Conservation (phyloP, 1,284 basidiomycete species). For the Ceratobasidium sp. region DNA sequence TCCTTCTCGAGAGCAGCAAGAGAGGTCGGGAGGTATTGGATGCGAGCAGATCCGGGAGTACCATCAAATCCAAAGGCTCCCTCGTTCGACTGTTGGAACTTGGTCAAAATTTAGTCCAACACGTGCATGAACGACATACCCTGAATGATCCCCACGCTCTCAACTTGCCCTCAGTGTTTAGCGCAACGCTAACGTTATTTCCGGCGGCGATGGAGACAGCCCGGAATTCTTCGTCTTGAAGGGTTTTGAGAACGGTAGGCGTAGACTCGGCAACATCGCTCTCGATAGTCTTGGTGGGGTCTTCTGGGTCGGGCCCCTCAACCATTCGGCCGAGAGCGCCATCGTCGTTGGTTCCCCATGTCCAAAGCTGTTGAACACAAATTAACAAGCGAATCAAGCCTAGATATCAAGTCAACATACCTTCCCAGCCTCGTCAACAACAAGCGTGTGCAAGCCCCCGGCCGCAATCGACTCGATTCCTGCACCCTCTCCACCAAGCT, state of each 20-base stretch:
- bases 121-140: constrained; percentile 54
- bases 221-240: constrained; percentile 60
- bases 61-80: constrained; percentile 87
- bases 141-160: constrained; percentile 68
- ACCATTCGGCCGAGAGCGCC: constrained; percentile 65
- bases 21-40: constrained; percentile 58
- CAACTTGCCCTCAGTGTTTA: constrained; percentile 63
- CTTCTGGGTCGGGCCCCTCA: constrained; percentile 55
- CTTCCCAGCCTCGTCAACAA: constrained; percentile 61
- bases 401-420: constrained; percentile 49
- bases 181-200: constrained; percentile 62
- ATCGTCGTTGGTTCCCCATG: constrained; percentile 70
- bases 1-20: constrained; percentile 56
- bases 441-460: constrained; percentile 65
- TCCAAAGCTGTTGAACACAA: constrained; percentile 54
- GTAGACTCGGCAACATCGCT: constrained; percentile 64
- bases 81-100: constrained; percentile 64
- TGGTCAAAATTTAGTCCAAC: constrained; percentile 54
- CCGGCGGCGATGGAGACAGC: constrained; percentile 64
- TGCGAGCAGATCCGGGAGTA: constrained; percentile 54
- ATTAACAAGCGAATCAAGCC: not conserved
- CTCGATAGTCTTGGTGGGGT: constrained; percentile 54
- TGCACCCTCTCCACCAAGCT: constrained; percentile 53
- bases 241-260: constrained; percentile 59
- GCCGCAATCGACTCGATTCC: constrained; percentile 59